Evolutionary conservation across 768 basidiomycete species (phyloP), one percentile per base, ranked within the genome.

Genomic region (Boletus speciosus): DNA sequence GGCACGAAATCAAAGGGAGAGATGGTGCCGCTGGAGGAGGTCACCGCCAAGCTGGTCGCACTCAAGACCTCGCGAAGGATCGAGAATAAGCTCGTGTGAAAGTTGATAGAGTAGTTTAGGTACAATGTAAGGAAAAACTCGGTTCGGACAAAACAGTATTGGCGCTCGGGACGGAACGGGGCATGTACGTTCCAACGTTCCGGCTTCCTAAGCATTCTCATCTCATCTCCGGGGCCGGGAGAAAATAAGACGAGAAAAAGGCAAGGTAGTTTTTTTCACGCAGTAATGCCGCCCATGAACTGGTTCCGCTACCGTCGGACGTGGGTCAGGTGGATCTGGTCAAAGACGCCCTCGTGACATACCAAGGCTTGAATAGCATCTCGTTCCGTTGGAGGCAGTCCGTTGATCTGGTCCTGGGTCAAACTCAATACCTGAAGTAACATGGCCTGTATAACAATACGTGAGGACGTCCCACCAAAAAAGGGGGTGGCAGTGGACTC

Each of bases 371-470:
- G 78, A 29, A 98, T 91, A 11, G 91, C 86, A 0, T 81, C 79
- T 34, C 88, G 79, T 62, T 96, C 93, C 2, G 79, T 77, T 5
- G 89, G 86, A 29, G 92, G 89, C 46, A 97, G 73, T 8, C 81
- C 81, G 44, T 84, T 85, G 57, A 98, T 89, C 68, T 96, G 93
- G 42, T 90, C 92, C 43, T 78, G 84, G 1, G 88, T 86, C 66
- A 98, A 70, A 56, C 78, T 81, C 32, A 98, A 73, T 0, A 98
- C 93, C 73, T 94, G 93, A 71, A 92, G 79, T 49, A 97, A 67
- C 85, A 96, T 89, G 34, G 81, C 79, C 90, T 89, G 61, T 48
- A 42, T 19, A 14, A n/a, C 10, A 35, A 44, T 8, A 35, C 21
- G 11, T 5, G 19, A 23, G 14, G 7, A 6, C 12, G 19, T 11